Base-by-base conservation (phyloP, 805 yeast genomes). In the Maudiozyma bulderi region DNA sequence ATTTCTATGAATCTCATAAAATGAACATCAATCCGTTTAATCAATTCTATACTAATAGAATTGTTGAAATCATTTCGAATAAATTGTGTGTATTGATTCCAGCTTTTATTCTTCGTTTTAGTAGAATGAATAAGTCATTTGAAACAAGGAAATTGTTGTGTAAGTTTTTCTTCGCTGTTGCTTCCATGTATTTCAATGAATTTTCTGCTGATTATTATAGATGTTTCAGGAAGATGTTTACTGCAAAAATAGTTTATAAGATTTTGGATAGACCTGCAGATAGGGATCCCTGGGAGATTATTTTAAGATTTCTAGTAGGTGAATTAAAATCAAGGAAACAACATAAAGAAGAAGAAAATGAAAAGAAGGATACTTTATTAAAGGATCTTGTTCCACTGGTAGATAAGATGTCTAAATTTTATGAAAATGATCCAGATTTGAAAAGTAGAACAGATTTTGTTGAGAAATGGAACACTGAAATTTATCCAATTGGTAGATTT, bases 181-280 rank as follows among this genome's bases (percentile, higher is more conserved):
- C 59, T 2, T 58, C 66, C 6, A 50, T 61, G 47, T 64, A 59
- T 48, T 64, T 62, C 45, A 63, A 63, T 45, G 61, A 62, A 45
- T 55, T 62, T 47, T 63, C 60, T 2, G 50, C 53, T n/a, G 62
- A 61, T 29, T 59, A 62, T 43, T 63, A 62, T 43, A 57, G 61
- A 20, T 50, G 60, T 43, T 64, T 63, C 44, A 59, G 55, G 47
- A 59, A 58, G 42, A 56, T 64, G 61, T 64, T 64, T 43, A 52
- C 58, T 8, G 59, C 61, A 5, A 63, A 63, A 46, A 52, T 64
- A 6, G 51, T 51, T 34, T 62, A 57, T 42, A 62, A 60, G 44
- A 57, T 60, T 15, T 52, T 60, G 46, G 54, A 54, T 34, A 46
- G 57, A 30, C 58, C 61, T 10, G 50, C 47, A 11, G 53, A 48